Conservation (phyloP, 148 eudicot genomes). For the Nepenthes mirabilis region DNA sequence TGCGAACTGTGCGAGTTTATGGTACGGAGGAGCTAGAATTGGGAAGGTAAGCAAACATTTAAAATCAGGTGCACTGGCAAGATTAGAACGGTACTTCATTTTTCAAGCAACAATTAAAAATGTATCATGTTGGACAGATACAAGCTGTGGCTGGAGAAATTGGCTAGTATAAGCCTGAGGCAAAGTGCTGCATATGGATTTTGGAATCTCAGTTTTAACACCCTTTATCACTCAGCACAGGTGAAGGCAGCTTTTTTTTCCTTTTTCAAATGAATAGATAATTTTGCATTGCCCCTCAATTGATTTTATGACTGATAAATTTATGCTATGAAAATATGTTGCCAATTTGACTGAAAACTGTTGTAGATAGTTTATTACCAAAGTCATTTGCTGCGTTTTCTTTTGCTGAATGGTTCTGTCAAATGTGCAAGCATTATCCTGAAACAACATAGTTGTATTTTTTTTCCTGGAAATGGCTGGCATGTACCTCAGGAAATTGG, state of each 20-base stretch:
- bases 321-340: too few relatives aligned
- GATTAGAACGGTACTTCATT: neutral
- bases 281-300: too few relatives aligned
- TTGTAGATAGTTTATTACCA: too few relatives aligned
- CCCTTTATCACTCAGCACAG: slow-evolving; percentile 88
- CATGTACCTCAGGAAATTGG: too few relatives aligned
- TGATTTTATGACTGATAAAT: too few relatives aligned
- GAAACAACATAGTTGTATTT: too few relatives aligned
- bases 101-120: slow-evolving; percentile 2
- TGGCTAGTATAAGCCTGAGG: slow-evolving; percentile 78
- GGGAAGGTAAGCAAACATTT: slow-evolving; percentile 40
- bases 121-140: slow-evolving; percentile 35
- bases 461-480: too few relatives aligned
- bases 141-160: slow-evolving; percentile 61
- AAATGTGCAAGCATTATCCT: too few relatives aligned
- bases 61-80: neutral
- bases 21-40: slow-evolving; percentile 88
- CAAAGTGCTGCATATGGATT: slow-evolving; percentile 95
- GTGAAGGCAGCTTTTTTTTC: slow-evolving; percentile 16
- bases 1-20: slow-evolving; percentile 96
- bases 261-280: too few relatives aligned
- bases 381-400: too few relatives aligned
- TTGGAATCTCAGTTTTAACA: slow-evolving; percentile 89
- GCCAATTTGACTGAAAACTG: too few relatives aligned
- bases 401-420: too few relatives aligned